Base-by-base conservation (phyloP, 2,329 filamentous ascomycete genomes). In the Dichotomopilus funicola region DNA sequence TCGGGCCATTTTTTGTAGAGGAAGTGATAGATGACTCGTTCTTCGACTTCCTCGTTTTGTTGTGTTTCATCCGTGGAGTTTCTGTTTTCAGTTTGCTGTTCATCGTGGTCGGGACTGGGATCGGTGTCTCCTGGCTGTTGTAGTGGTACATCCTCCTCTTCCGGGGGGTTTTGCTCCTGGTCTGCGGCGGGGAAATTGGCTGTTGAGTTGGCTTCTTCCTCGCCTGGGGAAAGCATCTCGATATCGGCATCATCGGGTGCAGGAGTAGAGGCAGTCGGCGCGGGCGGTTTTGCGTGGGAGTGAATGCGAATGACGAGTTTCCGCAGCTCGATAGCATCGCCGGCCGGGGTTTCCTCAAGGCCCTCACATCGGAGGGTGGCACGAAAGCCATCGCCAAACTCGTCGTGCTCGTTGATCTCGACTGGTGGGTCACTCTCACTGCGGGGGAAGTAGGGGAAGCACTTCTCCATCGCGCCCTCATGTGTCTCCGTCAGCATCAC, bases 401-500 rank as follows among this genome's bases (percentile, higher is more conserved):
- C 79, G 60, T 87, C 78, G 4, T 77, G 71, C 58, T 85, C 78
- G 66, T 89, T 87, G 62, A 89, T 71, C 49, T 74, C 70, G 65
- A 77, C 78, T 0, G 76, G 76, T 4, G 78, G 70, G 8, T 80
- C 74, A 4, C 81, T 78, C 12, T 77, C 68, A 43, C 74, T 71
- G 53, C 77, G 70, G 0, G 91, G 91, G 62, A 91, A 96, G 71
- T 99, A 99, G 45, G 86, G 88, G 62, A 82, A 89, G 71, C 92
- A 97, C 71, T 96, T 96, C 70, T 95, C 83, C 65, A 81, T 76
- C 56, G 82, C 80, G 36, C 80, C 78, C 71, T 97, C 92, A 66
- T 88, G 79, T 33, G 90, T 92, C 68, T 91, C 89, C 2, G 92
- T 99, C 59, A 99, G 81, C 89, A 97, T 96, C 55, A 97, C 86